A percentile compares a stretch with the other conserved stretches of the same genome.
Conservation (phyloP, 345 rosid species). For the Toxicodendron radicans region DNA sequence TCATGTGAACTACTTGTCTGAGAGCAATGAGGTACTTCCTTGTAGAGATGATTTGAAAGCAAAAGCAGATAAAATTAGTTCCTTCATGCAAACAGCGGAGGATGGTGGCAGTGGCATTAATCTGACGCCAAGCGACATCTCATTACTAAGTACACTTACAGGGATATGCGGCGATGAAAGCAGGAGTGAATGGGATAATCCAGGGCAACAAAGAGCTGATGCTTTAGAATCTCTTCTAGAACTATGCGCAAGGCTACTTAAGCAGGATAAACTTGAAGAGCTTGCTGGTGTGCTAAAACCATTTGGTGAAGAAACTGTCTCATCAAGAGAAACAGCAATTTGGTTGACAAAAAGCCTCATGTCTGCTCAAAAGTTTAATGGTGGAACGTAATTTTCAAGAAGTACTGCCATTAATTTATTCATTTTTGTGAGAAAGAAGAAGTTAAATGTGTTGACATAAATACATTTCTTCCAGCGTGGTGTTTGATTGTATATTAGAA, state of each 20-base stretch:
- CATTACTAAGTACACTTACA: conserved; percentile 55
- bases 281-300: conserved; percentile 89
- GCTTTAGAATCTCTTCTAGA: conserved; percentile 92
- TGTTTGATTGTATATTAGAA: conserved; percentile 30
- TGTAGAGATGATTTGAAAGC: conserved; percentile 23
- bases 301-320: conserved; percentile 85
- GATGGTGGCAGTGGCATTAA: conserved; percentile 32
- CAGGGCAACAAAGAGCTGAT: conserved; percentile 77
- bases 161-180: conserved; percentile 44
- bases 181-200: conserved; percentile 52
- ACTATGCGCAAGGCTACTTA: conserved; percentile 84
- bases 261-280: conserved; percentile 82
- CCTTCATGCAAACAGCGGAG: conserved; percentile 32
- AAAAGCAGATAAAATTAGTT: conserved; percentile 28
- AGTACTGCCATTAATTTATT: conserved; percentile 33
- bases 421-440: conserved; percentile 16
- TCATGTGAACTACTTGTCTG: conserved; percentile 31
- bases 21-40: conserved; percentile 25
- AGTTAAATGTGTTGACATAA: conserved; percentile 14
- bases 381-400: conserved; percentile 39
- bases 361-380: conserved; percentile 70
- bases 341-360: conserved; percentile 92
- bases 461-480: conserved; percentile 29
- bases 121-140: conserved; percentile 47
- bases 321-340: conserved; percentile 97